Base-by-base conservation (phyloP, 345 rosid genomes). In the Hibiscus mutabilis region DNA sequence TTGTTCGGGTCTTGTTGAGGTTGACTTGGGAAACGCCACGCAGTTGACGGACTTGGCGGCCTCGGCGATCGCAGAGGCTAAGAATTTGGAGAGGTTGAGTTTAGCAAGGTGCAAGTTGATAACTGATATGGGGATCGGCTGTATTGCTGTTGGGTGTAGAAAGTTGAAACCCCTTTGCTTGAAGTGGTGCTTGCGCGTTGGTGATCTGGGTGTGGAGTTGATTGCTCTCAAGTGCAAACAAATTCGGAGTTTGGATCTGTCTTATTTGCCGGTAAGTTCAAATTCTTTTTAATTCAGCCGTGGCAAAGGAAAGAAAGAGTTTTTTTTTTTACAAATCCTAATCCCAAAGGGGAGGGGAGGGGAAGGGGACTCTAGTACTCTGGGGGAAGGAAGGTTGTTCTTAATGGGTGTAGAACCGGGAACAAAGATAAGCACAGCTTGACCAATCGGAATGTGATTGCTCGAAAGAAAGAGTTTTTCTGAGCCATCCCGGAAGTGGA, bases 101-200 rank as follows among this genome's bases (percentile, higher is more conserved):
- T 69, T 84, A 13, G 79, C 74, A 8, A 84, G 87, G 75, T 84
- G 85, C 60, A 84, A 84, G 79, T 21, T 69, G 74, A 63, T 84
- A 18, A 81, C 87, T 25, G 87, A 84, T 60, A 79, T 84, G 85
- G 87, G 85, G 47, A 84, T 84, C 15, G 85, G 85, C 47, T 82
- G 87, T 13, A 78, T 84, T 12, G 87, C 85, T 1, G 84, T 82
- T 19, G 85, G 85, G 3, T 84, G 87, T 40, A 65, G 76, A 73
- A 84, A 80, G 78, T 64, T 84, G 8, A 82, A 19, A 46, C 57
- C 58, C n/a, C 81, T 84, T 21, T 69, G 82, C 82, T 72, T 84
- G 79, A 81, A 82, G 66, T 84, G 87, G 85, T 84, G 87, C 51
- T 73, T 84, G 8, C 76, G 82, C n/a, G 72, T 84, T 44, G 81